Evolutionary conservation across 768 basidiomycete species (phyloP).

Genomic region (Mycena pura): DNA sequence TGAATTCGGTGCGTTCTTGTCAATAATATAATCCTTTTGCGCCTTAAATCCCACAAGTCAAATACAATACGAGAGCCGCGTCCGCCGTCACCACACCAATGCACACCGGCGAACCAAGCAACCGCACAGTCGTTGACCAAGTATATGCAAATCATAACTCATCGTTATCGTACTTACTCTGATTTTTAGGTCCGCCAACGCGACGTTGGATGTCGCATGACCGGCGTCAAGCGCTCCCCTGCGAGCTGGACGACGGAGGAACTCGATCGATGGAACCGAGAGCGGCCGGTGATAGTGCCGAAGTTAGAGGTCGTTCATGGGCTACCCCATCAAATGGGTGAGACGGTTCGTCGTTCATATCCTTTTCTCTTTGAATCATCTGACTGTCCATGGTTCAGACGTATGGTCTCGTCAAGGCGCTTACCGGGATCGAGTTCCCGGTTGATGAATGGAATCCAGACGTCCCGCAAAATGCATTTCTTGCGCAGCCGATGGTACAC

Average conservation of each 20-base stretch:
- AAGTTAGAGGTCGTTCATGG: not conserved
- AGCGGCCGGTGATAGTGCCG: not conserved
- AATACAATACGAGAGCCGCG: no score
- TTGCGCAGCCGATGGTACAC: not conserved
- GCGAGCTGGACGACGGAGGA: not conserved
- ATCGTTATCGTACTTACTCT: not conserved
- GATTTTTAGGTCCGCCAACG: not conserved
- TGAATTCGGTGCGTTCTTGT: not conserved
- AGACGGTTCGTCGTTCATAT: no score
- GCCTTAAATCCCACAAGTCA: no score
- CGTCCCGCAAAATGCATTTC: not conserved
- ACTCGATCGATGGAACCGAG: not conserved
- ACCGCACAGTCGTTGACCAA: no score
- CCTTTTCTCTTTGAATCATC: no score
- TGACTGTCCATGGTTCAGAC: no score
- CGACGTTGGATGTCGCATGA: no score
- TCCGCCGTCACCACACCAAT: no score
- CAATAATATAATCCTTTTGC: no score
- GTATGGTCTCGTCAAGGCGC: not conserved
- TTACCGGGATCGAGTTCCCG: not conserved
- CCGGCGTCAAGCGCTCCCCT: not conserved
- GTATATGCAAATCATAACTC: not conserved
- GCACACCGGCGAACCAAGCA: no score
- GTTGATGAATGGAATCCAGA: not conserved
- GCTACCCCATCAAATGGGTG: no score